Conservation (phyloP, 2,329 filamentous ascomycete species). For the Xylariaceae sp. region DNA sequence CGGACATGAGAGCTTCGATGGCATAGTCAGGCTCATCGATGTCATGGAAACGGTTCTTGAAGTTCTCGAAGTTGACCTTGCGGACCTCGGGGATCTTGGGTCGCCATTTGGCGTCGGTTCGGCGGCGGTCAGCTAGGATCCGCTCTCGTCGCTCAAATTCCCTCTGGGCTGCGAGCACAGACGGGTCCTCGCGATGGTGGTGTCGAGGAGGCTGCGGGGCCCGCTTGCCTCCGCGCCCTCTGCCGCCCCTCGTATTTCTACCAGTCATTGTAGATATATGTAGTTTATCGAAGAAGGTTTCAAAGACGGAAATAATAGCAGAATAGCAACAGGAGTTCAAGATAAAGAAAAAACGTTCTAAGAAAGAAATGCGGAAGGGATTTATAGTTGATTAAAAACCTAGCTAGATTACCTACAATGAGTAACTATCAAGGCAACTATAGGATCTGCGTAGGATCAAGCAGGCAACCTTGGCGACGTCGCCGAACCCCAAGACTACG, state of each 20-base stretch:
- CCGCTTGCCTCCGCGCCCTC: conserved; percentile 6
- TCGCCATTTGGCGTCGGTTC: conserved; percentile 43
- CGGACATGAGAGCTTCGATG: conserved; percentile 44
- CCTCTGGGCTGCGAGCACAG: conserved; percentile 37
- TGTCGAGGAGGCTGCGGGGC: background rate
- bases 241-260: conserved; percentile 18
- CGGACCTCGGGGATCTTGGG: conserved; percentile 46
- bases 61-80: conserved; percentile 47
- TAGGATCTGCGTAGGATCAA: background rate
- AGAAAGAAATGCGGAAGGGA: too few relatives aligned
- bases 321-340: background rate
- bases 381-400: background rate
- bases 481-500: background rate
- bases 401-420: background rate
- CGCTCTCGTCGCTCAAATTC: conserved; percentile 43
- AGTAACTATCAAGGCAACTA: background rate
- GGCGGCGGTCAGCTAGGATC: conserved; percentile 41
- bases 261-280: conserved; percentile 12
- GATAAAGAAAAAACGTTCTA: background rate
- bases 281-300: background rate
- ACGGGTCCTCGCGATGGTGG: conserved; percentile 32
- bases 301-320: too few relatives aligned
- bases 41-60: conserved; percentile 46
- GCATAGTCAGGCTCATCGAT: conserved; percentile 42
- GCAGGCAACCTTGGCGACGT: background rate